Base-by-base conservation (phyloP, 768 basidiomycete species). In the Gelatoporia subvermispora region DNA sequence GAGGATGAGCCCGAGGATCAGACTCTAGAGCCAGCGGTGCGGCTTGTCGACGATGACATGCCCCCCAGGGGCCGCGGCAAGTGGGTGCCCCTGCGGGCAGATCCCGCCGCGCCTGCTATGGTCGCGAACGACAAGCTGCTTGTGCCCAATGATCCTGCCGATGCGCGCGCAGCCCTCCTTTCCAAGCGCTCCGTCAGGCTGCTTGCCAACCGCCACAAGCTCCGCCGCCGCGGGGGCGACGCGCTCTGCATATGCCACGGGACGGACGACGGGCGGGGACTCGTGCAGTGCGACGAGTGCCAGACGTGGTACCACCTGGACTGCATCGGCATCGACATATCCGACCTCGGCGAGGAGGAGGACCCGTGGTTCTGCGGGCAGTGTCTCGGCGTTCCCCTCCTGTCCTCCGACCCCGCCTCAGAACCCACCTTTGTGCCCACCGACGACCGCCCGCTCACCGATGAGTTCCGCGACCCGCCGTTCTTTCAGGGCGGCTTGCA, bases 281-380 rank as follows among this genome's bases (percentile, higher is more conserved):
- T 88, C 40, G 90, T 92, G 25, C 89, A 90, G 58, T 93, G 89
- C 55, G 88, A 92, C 57, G 73, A 74, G 3, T 93, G 89, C 63
- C 72, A 79, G 60, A 82, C 72, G 15, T 93, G 89, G 89, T 91
- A 85, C 60, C 89, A 93, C 65, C 72, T 89, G 25, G 68, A 78
- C 38, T 93, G 89, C 64, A 82, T 92, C 34, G 88, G 87, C 44
- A 85, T 92, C 56, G 68, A 66, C 44, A 74, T 79, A 28, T 65
- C 74, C 10, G 81, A 88, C 44, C 70, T 91, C 15, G 89, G 87
- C 7, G 76, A 66, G 42, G 86, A 88, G 59, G 85, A 89, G 56
- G 87, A 89, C 56, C 80, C 80, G 1, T 93, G 89, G 88, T 92
- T 76, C 64, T 85, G 88, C 65, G 63, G 70, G 44, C 68, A 71